A percentile compares a stretch with the other conserved stretches of the same genome.
Evolutionary conservation across 1,284 basidiomycete species (phyloP).

Genomic region (Cutaneotrichosporon dermatis): DNA sequence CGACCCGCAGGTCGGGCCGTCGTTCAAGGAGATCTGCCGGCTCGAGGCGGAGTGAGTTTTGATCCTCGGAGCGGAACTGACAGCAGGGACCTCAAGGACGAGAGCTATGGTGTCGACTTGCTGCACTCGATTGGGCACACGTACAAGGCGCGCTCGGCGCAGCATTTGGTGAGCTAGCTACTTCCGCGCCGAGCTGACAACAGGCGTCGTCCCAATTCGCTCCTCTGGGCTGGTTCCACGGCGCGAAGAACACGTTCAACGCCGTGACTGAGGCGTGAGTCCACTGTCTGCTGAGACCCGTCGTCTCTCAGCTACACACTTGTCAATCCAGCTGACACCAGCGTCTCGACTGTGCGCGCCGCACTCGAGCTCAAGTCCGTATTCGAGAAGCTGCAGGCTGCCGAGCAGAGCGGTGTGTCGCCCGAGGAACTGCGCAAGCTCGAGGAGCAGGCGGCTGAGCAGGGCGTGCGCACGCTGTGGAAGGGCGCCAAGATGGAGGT

Average conservation of each 20-base stretch:
- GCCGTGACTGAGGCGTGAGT: conserved; percentile 85
- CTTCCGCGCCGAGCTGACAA: conserved; percentile 1
- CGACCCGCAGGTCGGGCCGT: conserved; percentile 58
- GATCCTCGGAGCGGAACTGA: conserved; percentile 50
- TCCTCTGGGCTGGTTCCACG: conserved; percentile 74
- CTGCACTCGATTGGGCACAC: conserved; percentile 87
- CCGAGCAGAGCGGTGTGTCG: conserved; percentile 79
- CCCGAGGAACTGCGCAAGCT: conserved; percentile 83
- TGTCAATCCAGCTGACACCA: conserved; percentile 44
- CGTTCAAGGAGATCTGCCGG: conserved; percentile 62
- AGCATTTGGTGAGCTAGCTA: conserved; percentile 42
- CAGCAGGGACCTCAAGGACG: conserved; percentile 64
- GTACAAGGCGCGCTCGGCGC: conserved; percentile 72
- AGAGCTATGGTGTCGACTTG: conserved; percentile 90
- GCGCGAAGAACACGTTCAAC: conserved; percentile 88
- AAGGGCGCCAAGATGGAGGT: conserved; percentile 55
- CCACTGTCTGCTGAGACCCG: conserved; percentile 16
- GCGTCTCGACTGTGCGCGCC: conserved; percentile 59
- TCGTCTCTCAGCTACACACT: neutral
- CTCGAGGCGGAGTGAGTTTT: conserved; percentile 65
- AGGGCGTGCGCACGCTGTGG: conserved; percentile 83
- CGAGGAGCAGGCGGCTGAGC: conserved; percentile 95
- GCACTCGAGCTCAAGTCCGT: conserved; percentile 91
- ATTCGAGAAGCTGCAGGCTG: conserved; percentile 91
- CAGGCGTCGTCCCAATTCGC: conserved; percentile 59